A percentile compares a stretch with the other conserved stretches of the same genome.
These are phyloP conservation scores for Coniochaeta sp. DNA, from an alignment of 2,329 filamentous ascomycete genomes.

Conservation along the genomic window DNA sequence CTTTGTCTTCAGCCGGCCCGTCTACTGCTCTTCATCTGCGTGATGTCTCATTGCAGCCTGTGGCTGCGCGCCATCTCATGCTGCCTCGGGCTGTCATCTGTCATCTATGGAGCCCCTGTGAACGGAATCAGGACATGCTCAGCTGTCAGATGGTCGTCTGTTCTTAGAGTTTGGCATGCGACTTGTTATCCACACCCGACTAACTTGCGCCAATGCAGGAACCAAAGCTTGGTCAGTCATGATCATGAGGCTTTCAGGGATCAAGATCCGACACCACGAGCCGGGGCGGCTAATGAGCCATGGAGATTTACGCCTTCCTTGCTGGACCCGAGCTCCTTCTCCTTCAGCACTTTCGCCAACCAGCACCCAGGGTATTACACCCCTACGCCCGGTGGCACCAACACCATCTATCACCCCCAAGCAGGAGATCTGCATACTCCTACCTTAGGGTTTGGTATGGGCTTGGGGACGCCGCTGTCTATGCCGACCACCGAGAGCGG, in stretches of 20 bases:
- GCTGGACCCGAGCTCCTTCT: conserved; percentile 77
- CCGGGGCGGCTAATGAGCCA: conserved; percentile 67
- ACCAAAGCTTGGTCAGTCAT: conserved; percentile 1
- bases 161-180: neutral
- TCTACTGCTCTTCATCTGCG: neutral
- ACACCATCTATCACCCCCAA: conserved; percentile 74
- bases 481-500: conserved; percentile 62
- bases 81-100: neutral
- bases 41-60: neutral
- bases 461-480: conserved; percentile 74
- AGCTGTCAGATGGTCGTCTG: neutral
- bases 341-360: conserved; percentile 72
- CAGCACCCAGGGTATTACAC: conserved; percentile 82
- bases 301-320: conserved; percentile 87
- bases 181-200: neutral
- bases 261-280: conserved; percentile 75
- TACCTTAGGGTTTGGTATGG: conserved; percentile 64
- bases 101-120: neutral
- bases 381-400: conserved; percentile 74
- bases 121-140: neutral
- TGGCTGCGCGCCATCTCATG: neutral
- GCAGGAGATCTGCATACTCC: conserved; percentile 85
- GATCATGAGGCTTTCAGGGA: conserved; percentile 48
- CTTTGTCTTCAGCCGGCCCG: neutral
- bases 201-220: neutral